Evolutionary conservation across 495 filamentous ascomycete genomes (phyloP).

Genomic region (Amorphotheca resinae): DNA sequence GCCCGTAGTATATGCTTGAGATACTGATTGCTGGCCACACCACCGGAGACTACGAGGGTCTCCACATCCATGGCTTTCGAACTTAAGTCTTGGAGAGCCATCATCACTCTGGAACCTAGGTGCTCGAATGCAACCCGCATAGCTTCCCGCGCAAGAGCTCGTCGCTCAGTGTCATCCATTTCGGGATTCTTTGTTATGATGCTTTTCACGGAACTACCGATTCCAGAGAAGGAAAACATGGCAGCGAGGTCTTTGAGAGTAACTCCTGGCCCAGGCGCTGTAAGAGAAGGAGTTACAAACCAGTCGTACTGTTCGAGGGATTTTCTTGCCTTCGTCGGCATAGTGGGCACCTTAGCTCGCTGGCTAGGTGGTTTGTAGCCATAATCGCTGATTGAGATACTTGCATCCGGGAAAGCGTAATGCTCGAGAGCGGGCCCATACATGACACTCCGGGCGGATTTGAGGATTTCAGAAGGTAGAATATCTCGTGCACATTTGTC

Average conservation of each 20-base stretch:
- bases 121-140: conserved; percentile 88
- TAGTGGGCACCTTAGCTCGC: conserved; percentile 11
- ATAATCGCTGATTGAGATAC: conserved; percentile 38
- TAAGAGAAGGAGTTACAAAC: conserved; percentile 38
- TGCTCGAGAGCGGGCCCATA: conserved; percentile 66
- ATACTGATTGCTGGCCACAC: conserved; percentile 75
- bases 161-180: conserved; percentile 39
- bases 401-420: conserved; percentile 59
- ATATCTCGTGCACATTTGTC: conserved; percentile 75
- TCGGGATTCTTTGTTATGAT: conserved; percentile 23
- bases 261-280: conserved; percentile 32
- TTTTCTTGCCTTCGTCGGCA: conserved; percentile 22
- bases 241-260: conserved; percentile 23
- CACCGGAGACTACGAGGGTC: conserved; percentile 73
- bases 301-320: conserved; percentile 34
- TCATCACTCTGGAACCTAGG: conserved; percentile 55
- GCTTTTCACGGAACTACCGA: conserved; percentile 40
- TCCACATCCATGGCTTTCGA: conserved; percentile 24
- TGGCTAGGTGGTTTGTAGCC: conserved; percentile 21
- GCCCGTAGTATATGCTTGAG: conserved; percentile 53
- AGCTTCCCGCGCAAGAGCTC: conserved; percentile 49
- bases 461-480: conserved; percentile 28
- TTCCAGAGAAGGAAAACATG: conserved; percentile 53
- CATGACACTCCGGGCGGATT: conserved; percentile 39
- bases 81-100: conserved; percentile 36